Evolutionary conservation across 108 stramenopile genomes (phyloP).

Genomic region (Skeletonema grethae): DNA sequence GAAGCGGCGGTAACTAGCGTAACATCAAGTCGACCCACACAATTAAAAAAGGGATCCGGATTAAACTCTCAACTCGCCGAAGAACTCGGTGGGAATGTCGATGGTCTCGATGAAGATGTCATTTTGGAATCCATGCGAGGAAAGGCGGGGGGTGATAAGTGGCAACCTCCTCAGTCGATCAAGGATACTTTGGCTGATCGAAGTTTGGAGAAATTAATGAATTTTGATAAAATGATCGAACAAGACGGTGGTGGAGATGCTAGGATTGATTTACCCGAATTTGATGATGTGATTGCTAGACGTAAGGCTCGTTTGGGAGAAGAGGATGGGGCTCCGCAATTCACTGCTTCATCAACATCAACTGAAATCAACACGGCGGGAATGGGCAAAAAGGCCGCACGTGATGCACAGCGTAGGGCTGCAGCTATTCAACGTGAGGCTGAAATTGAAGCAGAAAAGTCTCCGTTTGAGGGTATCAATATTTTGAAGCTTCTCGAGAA

Average conservation of each 20-base stretch:
- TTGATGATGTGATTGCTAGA: conserved; percentile 48
- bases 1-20: no score
- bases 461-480: conserved; percentile 37
- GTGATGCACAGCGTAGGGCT: conserved; percentile 54
- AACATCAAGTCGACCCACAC: conserved; percentile 1
- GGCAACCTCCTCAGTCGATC: conserved; percentile 46
- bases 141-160: conserved; percentile 12
- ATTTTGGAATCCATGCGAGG: conserved; percentile 43
- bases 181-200: conserved; percentile 38
- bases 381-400: conserved; percentile 66
- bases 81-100: conserved; percentile 43
- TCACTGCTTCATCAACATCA: background rate
- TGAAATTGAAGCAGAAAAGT: conserved; percentile 38
- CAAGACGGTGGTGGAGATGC: conserved; percentile 44
- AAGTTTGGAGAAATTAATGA: conserved; percentile 43
- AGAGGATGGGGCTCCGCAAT: background rate
- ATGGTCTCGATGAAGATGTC: conserved; percentile 42
- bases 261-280: conserved; percentile 58
- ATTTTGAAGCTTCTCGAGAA: conserved; percentile 61
- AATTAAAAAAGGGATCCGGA: conserved; percentile 29
- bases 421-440: conserved; percentile 48
- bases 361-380: conserved; percentile 26
- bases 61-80: conserved; percentile 40
- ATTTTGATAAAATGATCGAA: conserved; percentile 54
- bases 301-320: conserved; percentile 32